These are phyloP conservation scores for Rhizopogon roseolus DNA, from an alignment of 768 basidiomycete species.

Conservation along the genomic window DNA sequence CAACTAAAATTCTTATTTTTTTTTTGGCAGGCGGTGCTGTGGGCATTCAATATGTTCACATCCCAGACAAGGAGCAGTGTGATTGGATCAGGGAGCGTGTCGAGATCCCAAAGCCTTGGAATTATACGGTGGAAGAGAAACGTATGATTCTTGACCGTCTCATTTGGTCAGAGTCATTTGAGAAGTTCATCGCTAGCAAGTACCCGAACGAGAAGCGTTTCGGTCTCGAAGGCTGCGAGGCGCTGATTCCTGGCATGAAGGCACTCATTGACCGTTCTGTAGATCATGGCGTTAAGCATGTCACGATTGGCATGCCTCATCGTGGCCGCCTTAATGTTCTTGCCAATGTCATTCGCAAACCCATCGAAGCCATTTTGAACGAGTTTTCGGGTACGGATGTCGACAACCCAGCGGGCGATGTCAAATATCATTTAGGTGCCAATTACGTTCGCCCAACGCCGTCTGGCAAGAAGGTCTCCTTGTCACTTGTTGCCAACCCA, in stretches of 20 bases:
- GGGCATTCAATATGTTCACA: slow-evolving; percentile 91
- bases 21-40: slow-evolving; percentile 65
- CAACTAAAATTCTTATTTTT: not conserved
- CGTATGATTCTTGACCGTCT: slow-evolving; percentile 98
- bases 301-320: slow-evolving; percentile 99
- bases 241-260: slow-evolving; percentile 99
- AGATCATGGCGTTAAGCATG: slow-evolving; percentile 90
- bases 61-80: slow-evolving; percentile 97
- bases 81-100: slow-evolving; percentile 98
- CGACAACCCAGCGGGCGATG: slow-evolving; percentile 88
- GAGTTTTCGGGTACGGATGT: slow-evolving; percentile 84
- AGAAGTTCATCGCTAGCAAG: slow-evolving; percentile 97
- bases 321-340: slow-evolving; percentile 97
- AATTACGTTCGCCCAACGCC: slow-evolving; percentile 99
- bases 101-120: slow-evolving; percentile 95
- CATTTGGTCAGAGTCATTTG: slow-evolving; percentile 99
- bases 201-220: slow-evolving; percentile 99
- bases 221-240: slow-evolving; percentile 97
- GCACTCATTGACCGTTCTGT: slow-evolving; percentile 98
- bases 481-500: slow-evolving; percentile 97
- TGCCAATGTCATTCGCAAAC: slow-evolving; percentile 98
- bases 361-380: slow-evolving; percentile 95
- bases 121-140: slow-evolving; percentile 97
- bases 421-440: slow-evolving; percentile 98
- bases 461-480: slow-evolving; percentile 93